Evolutionary conservation across 2,329 filamentous ascomycete species (phyloP).

Genomic region (Fusarium staphyleae): DNA sequence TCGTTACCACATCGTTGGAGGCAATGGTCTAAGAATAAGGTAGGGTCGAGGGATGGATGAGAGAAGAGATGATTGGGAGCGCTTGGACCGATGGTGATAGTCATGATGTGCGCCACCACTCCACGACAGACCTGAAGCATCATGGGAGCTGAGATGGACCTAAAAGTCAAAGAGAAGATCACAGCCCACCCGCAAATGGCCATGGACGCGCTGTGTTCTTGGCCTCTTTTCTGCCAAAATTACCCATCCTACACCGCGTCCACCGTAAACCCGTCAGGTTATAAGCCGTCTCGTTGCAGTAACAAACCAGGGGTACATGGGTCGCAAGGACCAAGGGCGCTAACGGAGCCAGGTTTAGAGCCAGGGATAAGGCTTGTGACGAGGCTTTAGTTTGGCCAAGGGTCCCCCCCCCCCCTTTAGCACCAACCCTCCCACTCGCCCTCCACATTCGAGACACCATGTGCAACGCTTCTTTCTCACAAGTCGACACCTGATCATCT

Average conservation of each 20-base stretch:
- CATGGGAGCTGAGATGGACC: neutral
- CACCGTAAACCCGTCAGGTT: conserved; percentile 38
- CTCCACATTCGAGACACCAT: conserved; percentile 46
- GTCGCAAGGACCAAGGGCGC: conserved; percentile 31
- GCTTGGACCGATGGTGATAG: neutral
- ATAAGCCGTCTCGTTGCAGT: conserved; percentile 25
- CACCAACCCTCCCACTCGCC: conserved; percentile 35
- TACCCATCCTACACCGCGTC: conserved; percentile 39
- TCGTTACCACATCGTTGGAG: conserved; percentile 18
- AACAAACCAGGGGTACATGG: conserved; percentile 32
- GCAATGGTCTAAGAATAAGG: conserved; percentile 3
- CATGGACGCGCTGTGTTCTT: neutral
- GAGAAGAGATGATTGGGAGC: conserved; percentile 3
- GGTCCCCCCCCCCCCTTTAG: conserved; percentile 34
- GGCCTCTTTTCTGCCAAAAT: conserved; percentile 9
- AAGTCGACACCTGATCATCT: conserved; percentile 36
- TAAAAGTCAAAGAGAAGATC: conserved; percentile 9
- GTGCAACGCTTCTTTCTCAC: conserved; percentile 40
- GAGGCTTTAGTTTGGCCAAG: conserved; percentile 28
- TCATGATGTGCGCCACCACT: conserved; percentile 4
- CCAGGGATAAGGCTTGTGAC: conserved; percentile 32
- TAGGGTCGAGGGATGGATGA: neutral
- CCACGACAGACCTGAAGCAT: conserved; percentile 16
- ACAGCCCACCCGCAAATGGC: conserved; percentile 1
- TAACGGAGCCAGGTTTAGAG: conserved; percentile 19